Conservation (phyloP, 139 green algal species). For the Nannochloris sp. region DNA sequence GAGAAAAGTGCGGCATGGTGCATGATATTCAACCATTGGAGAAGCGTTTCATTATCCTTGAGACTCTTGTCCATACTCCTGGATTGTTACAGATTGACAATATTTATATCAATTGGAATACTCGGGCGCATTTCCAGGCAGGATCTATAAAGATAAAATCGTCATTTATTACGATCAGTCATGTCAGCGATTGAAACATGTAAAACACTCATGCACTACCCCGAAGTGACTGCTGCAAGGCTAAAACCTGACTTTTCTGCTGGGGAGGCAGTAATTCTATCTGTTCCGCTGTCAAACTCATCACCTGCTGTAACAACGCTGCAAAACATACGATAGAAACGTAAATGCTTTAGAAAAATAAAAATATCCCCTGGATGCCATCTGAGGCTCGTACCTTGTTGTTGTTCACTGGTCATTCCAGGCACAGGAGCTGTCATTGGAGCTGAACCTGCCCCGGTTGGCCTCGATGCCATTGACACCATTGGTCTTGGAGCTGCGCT, state of each 20-base stretch:
- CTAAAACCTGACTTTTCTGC: constrained; percentile 75
- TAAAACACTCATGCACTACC: constrained; percentile 35
- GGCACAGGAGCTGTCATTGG: constrained; percentile 6
- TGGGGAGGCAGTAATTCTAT: constrained; percentile 72
- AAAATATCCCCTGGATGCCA: neutral
- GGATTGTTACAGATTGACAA: too few relatives aligned
- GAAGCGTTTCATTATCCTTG: too few relatives aligned
- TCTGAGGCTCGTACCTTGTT: constrained; percentile 3
- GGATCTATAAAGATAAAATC: too few relatives aligned
- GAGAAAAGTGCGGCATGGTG: too few relatives aligned
- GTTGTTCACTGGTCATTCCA: constrained; percentile 8
- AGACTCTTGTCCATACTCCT: too few relatives aligned
- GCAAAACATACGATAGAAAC: neutral
- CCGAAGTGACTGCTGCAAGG: constrained; percentile 47
- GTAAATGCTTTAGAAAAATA: neutral
- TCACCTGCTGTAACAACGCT: constrained; percentile 71
- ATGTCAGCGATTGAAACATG: too few relatives aligned
- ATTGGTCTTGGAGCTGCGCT: constrained; percentile 8
- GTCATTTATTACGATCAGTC: too few relatives aligned
- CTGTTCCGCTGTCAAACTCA: constrained; percentile 76
- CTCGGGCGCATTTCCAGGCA: too few relatives aligned
- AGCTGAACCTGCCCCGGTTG: neutral
- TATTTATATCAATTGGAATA: too few relatives aligned
- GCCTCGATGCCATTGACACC: constrained; percentile 4
- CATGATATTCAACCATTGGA: too few relatives aligned